Evolutionary conservation across 2,329 filamentous ascomycete genomes (phyloP).

Genomic region (Cadophora sp.): DNA sequence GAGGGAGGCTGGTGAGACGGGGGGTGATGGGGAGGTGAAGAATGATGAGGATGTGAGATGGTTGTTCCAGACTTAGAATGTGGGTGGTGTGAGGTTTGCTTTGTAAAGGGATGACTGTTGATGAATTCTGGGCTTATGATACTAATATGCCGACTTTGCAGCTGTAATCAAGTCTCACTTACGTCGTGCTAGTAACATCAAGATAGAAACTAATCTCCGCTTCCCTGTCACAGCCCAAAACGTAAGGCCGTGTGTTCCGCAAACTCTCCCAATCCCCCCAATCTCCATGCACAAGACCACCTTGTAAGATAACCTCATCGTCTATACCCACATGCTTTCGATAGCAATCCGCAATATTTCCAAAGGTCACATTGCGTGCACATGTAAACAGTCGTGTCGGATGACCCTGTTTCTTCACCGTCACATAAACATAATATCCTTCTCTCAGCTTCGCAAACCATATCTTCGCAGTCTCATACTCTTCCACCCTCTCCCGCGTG

Average conservation of each 20-base stretch:
- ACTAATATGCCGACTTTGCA: too few relatives aligned
- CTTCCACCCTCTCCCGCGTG: neutral
- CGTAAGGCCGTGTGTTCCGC: too few relatives aligned
- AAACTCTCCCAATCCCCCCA: too few relatives aligned
- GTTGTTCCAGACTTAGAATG: conserved; percentile 59
- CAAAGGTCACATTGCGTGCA: neutral
- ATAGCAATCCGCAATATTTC: neutral
- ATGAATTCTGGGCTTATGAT: too few relatives aligned
- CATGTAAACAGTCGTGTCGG: neutral
- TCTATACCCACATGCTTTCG: neutral
- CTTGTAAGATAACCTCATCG: neutral
- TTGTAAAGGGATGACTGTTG: neutral
- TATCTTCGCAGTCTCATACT: neutral
- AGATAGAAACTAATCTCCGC: too few relatives aligned
- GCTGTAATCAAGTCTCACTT: too few relatives aligned
- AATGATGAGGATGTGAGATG: conserved; percentile 70
- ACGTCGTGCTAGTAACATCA: too few relatives aligned
- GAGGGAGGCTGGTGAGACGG: conserved; percentile 56
- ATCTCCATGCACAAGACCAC: too few relatives aligned
- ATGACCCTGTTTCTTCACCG: neutral
- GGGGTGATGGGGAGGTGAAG: conserved; percentile 55
- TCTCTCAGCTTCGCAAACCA: neutral
- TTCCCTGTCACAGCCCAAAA: too few relatives aligned
- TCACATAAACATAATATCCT: neutral
- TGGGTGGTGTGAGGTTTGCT: neutral